Evolutionary conservation across 139 green algal genomes (phyloP), one percentile per base, ranked within the genome.

Genomic region (Edaphochlamys debaryana): DNA sequence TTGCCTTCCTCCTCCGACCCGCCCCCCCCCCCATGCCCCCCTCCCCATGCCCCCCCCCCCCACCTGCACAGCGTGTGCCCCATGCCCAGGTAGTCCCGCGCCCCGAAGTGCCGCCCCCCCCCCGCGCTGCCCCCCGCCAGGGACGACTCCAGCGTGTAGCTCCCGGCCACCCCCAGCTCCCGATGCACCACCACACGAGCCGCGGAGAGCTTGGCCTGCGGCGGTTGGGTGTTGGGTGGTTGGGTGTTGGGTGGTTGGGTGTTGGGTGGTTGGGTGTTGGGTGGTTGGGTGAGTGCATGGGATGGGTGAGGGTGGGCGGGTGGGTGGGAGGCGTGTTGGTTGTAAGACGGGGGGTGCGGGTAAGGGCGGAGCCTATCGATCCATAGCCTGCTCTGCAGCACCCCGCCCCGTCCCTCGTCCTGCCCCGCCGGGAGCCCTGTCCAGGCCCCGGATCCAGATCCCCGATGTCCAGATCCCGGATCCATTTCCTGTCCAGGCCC

Each of bases 111-210:
- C 23, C 32, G 42, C 20, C 66, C 82, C 20, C 66, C 82, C 13
- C 5, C 37, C 0, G 45, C 58, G n/a, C 69, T 64, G n/a, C 78
- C 45, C 20, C 87, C 87, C 1, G 72, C 87, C 67, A 91, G 82
- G 0, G 71, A 86, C 3, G 87, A 79, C 68, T 91, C 87, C 58
- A 91, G 56, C 7, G 87, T 91, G 79, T 91, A 91, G 5, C 72
- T 63, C 0, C 87, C 87, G 17, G 87, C 85, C 42, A 89, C 85
- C 19, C 85, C 85, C 23, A 89, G 50, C 67, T 89, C 85, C 13
- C 85, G 66, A 37, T 85, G 69, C 1, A 80, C 80, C 58, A 90
- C 86, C 48, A 87, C 86, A 56, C 86, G 80, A 0, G 80, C 86
- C 0, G 86, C 86, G 0, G 48, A 64, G 50, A 86, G 68, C 80